Evolutionary conservation across 805 yeast genomes (phyloP).

Genomic region (Schizosaccharomyces osmophilus): DNA sequence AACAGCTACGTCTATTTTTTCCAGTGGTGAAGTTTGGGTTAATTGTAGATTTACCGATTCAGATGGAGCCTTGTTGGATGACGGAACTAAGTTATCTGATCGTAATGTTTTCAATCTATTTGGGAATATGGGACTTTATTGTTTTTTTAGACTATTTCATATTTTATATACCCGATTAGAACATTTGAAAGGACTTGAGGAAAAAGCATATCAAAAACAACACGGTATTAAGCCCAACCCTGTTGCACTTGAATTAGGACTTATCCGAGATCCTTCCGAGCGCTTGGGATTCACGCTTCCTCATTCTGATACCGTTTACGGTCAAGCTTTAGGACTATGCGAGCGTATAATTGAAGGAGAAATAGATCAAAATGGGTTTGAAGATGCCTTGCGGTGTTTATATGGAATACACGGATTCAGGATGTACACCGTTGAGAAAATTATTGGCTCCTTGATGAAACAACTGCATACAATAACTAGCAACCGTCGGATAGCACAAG

Average conservation of each 20-base stretch:
- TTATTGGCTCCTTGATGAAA: constrained; percentile 56
- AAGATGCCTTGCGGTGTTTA: constrained; percentile 84
- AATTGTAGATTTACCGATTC: constrained; percentile 5
- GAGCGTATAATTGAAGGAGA: constrained; percentile 67
- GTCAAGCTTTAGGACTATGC: constrained; percentile 51
- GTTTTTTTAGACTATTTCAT: constrained; percentile 66
- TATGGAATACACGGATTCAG: constrained; percentile 83
- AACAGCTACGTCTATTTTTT: not conserved
- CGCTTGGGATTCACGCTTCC: constrained; percentile 17
- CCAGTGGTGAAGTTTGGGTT: not conserved
- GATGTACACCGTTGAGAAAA: constrained; percentile 79
- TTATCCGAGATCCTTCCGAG: constrained; percentile 54
- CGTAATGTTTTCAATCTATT: constrained; percentile 21
- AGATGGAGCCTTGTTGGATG: constrained; percentile 24
- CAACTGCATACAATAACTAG: constrained; percentile 67
- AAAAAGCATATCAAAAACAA: not conserved
- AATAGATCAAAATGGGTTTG: constrained; percentile 81
- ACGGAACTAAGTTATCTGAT: not conserved
- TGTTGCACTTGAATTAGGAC: constrained; percentile 69
- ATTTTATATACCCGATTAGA: constrained; percentile 55
- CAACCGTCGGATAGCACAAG: constrained; percentile 58
- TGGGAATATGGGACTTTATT: constrained; percentile 70
- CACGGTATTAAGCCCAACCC: constrained; percentile 13
- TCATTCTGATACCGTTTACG: constrained; percentile 55
- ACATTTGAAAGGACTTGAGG: constrained; percentile 34